Evolutionary conservation across 2,329 filamentous ascomycete species (phyloP), one percentile per base, ranked within the genome.

Genomic region (Colletotrichum horii): DNA sequence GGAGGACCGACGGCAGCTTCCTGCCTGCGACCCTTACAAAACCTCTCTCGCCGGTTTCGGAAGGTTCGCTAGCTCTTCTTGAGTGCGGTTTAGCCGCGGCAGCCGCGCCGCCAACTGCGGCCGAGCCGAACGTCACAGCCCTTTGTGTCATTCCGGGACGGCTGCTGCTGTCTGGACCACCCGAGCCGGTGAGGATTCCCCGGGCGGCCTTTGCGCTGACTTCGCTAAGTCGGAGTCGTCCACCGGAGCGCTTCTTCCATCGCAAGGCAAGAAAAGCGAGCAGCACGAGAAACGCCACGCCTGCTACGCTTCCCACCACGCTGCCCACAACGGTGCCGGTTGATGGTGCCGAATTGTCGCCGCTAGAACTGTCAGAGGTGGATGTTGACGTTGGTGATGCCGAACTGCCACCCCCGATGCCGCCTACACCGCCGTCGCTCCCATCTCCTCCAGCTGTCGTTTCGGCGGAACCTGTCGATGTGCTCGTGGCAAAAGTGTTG

Each of bases 1-100:
- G 87, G 48, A 94, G 83, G 12, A 93, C 92, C 3, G 92, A 91
- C 5, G 91, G 90, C 72, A 94, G 82, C 79, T 93, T 94, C 79
- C 89, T 89, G 76, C 92, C 92, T 8, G 92, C 92, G 3, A 94
- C 89, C 34, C 91, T 90, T 77, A 93, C 90, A 81, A 94, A 94
- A 1, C 91, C 90, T 76, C 87, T 85, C 80, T 93, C 91, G 32
- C 85, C 87, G 28, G 81, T 83, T 43, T 85, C 85, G 56, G 81
- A 81, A 19, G 80, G 80, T 65, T 77, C 81, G 77, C 79, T 66
- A 71, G 61, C 77, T 66, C 77, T 76, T 80, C 83, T 85, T 74
- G 87, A 89, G 30, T 80, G 79, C 36, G 85, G 72, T 32, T 78
- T 79, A 32, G 76, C 77, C 22, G 67, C 73, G 38, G 71, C 69